These are phyloP conservation scores for Neurospora sp. DNA, from an alignment of 2,329 filamentous ascomycete species.

Conservation along the genomic window DNA sequence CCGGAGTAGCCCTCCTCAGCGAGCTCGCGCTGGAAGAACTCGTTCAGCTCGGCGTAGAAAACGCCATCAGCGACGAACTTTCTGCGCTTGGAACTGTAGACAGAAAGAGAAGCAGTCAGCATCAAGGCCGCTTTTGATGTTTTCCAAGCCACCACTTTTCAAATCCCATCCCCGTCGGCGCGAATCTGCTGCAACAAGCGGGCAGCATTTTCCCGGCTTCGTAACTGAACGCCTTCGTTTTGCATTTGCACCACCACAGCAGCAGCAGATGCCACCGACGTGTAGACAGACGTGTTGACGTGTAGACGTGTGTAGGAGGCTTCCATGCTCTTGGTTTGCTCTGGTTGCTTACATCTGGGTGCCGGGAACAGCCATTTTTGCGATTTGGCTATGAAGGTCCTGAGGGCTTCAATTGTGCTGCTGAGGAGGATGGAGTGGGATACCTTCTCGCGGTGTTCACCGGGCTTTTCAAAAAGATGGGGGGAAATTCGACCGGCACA, in stretches of 20 bases:
- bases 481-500: conserved; percentile 18
- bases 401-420: conserved; percentile 27
- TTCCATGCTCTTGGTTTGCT: neutral
- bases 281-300: neutral
- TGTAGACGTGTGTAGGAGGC: neutral
- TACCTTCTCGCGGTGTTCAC: conserved; percentile 17
- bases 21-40: conserved; percentile 99
- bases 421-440: conserved; percentile 21
- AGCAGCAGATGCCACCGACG: neutral
- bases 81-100: conserved; percentile 72
- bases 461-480: conserved; percentile 15
- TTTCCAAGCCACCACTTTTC: conserved; percentile 1
- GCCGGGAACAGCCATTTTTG: conserved; percentile 52
- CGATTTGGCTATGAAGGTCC: conserved; percentile 24
- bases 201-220: conserved; percentile 1
- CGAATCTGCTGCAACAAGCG: neutral
- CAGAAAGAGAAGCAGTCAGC: conserved; percentile 12
- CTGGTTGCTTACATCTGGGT: conserved; percentile 47
- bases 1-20: conserved; percentile 99
- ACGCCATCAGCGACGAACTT: conserved; percentile 98
- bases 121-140: conserved; percentile 1
- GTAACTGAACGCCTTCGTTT: neutral
- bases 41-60: conserved; percentile 99
- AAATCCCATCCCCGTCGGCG: neutral
- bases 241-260: neutral